These are phyloP conservation scores for Paecilomyces fulvus DNA, from an alignment of 2,329 filamentous ascomycete genomes.

Conservation along the genomic window DNA sequence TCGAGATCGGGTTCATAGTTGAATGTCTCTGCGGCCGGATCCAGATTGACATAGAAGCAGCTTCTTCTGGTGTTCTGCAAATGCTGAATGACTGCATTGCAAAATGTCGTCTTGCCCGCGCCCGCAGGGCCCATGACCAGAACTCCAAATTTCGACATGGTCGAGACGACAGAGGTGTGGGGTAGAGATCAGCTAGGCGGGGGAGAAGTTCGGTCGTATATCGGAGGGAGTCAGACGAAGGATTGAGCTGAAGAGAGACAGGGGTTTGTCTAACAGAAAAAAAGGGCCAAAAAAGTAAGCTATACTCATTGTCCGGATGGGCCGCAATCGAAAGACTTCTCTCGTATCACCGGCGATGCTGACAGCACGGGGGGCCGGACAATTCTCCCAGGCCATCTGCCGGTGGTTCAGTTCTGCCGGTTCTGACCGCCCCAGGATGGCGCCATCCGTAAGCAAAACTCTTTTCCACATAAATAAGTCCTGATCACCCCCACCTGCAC, in stretches of 20 bases:
- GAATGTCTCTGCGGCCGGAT: slow-evolving; percentile 90
- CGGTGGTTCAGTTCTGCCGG: slow-evolving; percentile 12
- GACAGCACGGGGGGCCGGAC: not conserved
- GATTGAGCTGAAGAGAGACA: not conserved
- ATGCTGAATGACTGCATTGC: slow-evolving; percentile 84
- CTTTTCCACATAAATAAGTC: not conserved
- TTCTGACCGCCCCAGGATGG: slow-evolving; percentile 18
- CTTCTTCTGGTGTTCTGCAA: slow-evolving; percentile 85
- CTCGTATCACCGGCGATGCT: slow-evolving; percentile 7
- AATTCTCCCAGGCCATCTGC: not conserved
- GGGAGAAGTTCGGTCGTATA: not conserved
- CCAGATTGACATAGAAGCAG: slow-evolving; percentile 96
- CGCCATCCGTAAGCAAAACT: slow-evolving; percentile 15
- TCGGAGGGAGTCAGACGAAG: not conserved
- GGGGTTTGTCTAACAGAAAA: too few relatives aligned
- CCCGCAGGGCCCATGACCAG: slow-evolving; percentile 95
- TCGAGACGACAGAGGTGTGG: not conserved
- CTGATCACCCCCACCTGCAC: slow-evolving; percentile 20
- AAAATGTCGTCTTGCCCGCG: slow-evolving; percentile 96
- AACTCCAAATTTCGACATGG: slow-evolving; percentile 88
- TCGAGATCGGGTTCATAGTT: slow-evolving; percentile 86
- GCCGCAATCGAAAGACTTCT: not conserved
- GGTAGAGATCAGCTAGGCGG: not conserved
- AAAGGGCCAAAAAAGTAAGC: not conserved
- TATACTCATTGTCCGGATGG: not conserved